Percentiles rank a stretch among this genome's conserved stretches.
Conservation (phyloP, 176 grass and related monocot species). For the Chrysopogon serrulatus region DNA sequence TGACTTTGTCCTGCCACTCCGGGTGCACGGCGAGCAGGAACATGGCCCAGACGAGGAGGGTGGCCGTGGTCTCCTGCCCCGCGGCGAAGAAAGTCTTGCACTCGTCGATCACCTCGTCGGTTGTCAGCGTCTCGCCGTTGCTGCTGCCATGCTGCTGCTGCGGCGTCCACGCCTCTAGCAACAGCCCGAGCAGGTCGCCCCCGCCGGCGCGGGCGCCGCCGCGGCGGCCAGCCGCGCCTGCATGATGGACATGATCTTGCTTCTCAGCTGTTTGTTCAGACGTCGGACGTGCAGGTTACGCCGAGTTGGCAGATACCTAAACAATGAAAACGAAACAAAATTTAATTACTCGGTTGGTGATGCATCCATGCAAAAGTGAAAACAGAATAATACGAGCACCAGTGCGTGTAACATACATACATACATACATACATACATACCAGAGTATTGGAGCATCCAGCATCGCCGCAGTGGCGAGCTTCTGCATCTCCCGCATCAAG, state of each 20-base stretch:
- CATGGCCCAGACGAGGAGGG: constrained; percentile 33
- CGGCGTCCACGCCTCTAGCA: constrained; percentile 11
- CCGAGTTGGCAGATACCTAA: constrained; percentile 33
- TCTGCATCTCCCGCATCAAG: constrained; percentile 13
- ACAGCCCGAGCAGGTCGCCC: constrained; percentile 37
- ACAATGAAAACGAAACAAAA: background rate
- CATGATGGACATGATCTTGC: constrained; percentile 24
- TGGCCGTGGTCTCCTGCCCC: constrained; percentile 36
- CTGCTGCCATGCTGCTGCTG: background rate
- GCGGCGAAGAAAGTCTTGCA: constrained; percentile 52
- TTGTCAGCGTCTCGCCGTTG: constrained; percentile 2
- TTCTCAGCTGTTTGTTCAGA: constrained; percentile 17
- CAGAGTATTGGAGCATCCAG: constrained; percentile 22
- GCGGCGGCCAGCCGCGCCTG: background rate
- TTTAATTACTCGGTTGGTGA: background rate
- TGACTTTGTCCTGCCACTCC: constrained; percentile 38
- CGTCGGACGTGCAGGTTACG: background rate
- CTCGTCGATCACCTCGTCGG: constrained; percentile 48
- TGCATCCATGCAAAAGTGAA: background rate
- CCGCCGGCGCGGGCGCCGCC: background rate
- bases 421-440: too few species aligned
- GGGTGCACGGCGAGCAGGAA: constrained; percentile 39
- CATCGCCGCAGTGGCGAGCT: constrained; percentile 10
- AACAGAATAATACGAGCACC: background rate
- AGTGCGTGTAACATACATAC: too few species aligned